These are phyloP conservation scores for Ceriops zippeliana DNA, from an alignment of 345 rosid species.

Conservation along the genomic window DNA sequence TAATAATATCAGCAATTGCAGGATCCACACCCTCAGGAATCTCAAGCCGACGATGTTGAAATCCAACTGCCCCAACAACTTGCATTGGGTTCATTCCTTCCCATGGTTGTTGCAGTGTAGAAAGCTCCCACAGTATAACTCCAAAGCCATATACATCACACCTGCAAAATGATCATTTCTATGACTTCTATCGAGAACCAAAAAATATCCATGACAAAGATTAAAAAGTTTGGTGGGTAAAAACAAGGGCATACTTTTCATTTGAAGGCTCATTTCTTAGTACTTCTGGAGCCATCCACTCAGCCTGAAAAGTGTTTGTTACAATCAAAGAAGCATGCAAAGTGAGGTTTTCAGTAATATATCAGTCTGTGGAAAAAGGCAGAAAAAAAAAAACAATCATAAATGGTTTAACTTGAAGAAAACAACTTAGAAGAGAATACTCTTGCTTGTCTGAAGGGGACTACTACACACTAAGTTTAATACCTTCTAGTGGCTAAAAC, in stretches of 20 bases:
- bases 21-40: conserved; percentile 72
- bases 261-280: conserved; percentile 93
- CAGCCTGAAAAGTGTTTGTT: conserved; percentile 54
- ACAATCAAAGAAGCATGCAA: neutral
- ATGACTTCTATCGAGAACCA: conserved; percentile 1
- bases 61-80: conserved; percentile 98
- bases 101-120: conserved; percentile 86
- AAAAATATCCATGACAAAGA: neutral
- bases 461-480: neutral
- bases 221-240: neutral
- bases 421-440: too few relatives aligned
- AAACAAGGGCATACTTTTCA: conserved; percentile 60
- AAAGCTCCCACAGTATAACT: conserved; percentile 93
- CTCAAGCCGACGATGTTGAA: conserved; percentile 88
- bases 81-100: conserved; percentile 99
- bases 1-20: conserved; percentile 65
- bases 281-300: conserved; percentile 99
- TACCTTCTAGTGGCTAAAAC: neutral
- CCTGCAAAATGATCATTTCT: conserved; percentile 40
- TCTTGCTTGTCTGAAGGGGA: neutral
- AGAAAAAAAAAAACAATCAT: too few relatives aligned
- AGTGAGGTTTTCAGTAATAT: neutral
- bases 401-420: too few relatives aligned
- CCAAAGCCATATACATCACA: conserved; percentile 94
- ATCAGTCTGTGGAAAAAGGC: neutral